Evolutionary conservation across 1,139 yeast species (phyloP).

Genomic region (Kodamaea plutei): DNA sequence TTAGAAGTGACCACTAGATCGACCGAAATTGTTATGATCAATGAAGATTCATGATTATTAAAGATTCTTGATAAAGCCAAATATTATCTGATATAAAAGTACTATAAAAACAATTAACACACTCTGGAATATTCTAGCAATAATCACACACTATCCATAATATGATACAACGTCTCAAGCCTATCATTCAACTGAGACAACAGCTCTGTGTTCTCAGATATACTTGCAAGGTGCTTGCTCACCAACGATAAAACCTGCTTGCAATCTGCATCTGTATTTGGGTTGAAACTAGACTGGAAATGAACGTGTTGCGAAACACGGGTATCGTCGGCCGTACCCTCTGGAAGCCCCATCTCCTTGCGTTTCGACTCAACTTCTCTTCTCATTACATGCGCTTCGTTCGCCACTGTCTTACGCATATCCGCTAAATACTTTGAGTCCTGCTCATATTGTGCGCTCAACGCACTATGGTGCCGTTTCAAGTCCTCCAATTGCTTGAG

Average conservation of each 20-base stretch:
- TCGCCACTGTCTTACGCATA: slow-evolving; percentile 12
- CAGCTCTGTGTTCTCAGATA: slow-evolving; percentile 17
- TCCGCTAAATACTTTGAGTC: slow-evolving; percentile 33
- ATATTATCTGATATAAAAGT: too few relatives aligned
- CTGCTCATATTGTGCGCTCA: slow-evolving; percentile 24
- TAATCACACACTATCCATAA: slow-evolving; percentile 20
- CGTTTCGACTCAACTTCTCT: slow-evolving; percentile 7
- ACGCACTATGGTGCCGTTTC: slow-evolving; percentile 23
- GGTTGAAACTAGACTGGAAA: slow-evolving; percentile 16
- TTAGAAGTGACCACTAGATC: too few relatives aligned
- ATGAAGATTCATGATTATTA: too few relatives aligned
- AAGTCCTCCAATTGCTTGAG: slow-evolving; percentile 35
- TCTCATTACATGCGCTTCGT: slow-evolving; percentile 8
- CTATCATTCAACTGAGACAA: slow-evolving; percentile 23
- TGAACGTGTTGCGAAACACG: not conserved
- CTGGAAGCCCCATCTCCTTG: slow-evolving; percentile 2
- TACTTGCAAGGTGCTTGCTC: slow-evolving; percentile 16
- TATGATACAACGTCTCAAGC: slow-evolving; percentile 25
- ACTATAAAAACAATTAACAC: too few relatives aligned
- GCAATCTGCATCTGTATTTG: slow-evolving; percentile 25
- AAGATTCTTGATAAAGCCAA: too few relatives aligned
- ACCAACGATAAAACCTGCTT: slow-evolving; percentile 17
- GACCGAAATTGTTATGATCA: too few relatives aligned
- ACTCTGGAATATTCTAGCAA: too few relatives aligned
- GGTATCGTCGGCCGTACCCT: not conserved